Conservation (phyloP, 202 grass and related monocot genomes). For the Carex arenaria region DNA sequence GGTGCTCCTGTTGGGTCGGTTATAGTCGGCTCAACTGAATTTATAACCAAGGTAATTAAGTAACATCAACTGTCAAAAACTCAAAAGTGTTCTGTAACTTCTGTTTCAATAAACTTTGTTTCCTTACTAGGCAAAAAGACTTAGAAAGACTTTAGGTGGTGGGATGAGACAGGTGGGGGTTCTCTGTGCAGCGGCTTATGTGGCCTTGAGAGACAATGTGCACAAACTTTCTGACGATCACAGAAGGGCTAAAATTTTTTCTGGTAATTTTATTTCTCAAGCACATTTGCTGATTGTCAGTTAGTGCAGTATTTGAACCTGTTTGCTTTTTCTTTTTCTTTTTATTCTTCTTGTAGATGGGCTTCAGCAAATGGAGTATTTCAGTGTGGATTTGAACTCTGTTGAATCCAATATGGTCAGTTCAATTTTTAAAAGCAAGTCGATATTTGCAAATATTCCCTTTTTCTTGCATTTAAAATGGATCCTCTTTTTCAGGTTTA, state of each 20-base stretch:
- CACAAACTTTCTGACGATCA: conserved; percentile 79
- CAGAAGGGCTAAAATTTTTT: conserved; percentile 64
- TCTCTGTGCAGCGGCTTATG: conserved; percentile 81
- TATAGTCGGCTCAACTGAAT: conserved; percentile 59
- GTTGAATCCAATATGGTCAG: conserved; percentile 90
- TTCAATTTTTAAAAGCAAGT: neutral
- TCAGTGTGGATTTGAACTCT: conserved; percentile 44
- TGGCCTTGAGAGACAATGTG: conserved; percentile 61
- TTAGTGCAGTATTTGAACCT: neutral
- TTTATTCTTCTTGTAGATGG: conserved; percentile 44
- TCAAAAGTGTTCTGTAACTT: neutral
- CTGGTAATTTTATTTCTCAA: conserved; percentile 38
- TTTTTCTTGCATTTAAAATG: neutral
- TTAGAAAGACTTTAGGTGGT: conserved; percentile 94
- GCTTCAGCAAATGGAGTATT: conserved; percentile 70
- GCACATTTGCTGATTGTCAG: neutral
- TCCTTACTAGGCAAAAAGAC: conserved; percentile 53
- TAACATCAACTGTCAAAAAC: neutral
- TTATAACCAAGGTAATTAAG: conserved; percentile 59
- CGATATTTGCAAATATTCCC: neutral
- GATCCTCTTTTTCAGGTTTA: conserved; percentile 43
- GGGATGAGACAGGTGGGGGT: conserved; percentile 98
- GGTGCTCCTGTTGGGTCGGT: conserved; percentile 92
- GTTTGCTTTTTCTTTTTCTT: neutral
- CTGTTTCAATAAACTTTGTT: neutral